Conservation (phyloP, 129 eudicot genomes). For the Flaveria bidentis region DNA sequence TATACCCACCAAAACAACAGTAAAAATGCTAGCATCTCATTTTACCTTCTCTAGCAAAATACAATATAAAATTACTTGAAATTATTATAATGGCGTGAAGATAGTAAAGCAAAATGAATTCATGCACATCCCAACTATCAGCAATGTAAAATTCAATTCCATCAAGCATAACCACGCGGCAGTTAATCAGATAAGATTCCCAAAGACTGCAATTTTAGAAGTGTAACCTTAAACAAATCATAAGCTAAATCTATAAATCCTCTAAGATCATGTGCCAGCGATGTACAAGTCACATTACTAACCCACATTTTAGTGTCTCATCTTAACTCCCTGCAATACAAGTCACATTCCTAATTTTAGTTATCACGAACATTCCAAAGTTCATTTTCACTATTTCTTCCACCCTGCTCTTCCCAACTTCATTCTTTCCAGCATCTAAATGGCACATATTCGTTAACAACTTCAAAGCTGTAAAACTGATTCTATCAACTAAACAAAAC, state of each 20-base stretch:
- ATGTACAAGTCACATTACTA: neutral
- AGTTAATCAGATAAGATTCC: neutral
- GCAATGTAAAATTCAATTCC: neutral
- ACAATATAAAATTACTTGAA: neutral
- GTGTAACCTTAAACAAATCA: too few relatives aligned
- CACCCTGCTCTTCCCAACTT: neutral
- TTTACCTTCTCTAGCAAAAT: neutral
- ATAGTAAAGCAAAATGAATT: neutral
- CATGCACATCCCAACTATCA: neutral
- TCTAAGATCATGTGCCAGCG: neutral
- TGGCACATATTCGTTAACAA: neutral
- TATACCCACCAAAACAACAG: neutral
- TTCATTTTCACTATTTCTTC: too few relatives aligned
- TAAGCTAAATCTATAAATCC: too few relatives aligned
- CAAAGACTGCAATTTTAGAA: neutral
- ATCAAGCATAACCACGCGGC: neutral
- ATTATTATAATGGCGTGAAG: neutral
- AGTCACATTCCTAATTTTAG: neutral
- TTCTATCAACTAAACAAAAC: neutral
- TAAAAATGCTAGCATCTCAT: neutral
- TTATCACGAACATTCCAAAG: neutral
- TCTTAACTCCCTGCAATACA: neutral
- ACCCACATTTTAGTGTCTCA: neutral
- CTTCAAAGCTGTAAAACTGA: neutral
- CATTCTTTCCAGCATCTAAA: neutral